Percentiles rank a stretch among this genome's conserved stretches.
These are phyloP conservation scores for Pelargonium exstipulatum DNA, from an alignment of 441 rosid genomes.

Conservation along the genomic window DNA sequence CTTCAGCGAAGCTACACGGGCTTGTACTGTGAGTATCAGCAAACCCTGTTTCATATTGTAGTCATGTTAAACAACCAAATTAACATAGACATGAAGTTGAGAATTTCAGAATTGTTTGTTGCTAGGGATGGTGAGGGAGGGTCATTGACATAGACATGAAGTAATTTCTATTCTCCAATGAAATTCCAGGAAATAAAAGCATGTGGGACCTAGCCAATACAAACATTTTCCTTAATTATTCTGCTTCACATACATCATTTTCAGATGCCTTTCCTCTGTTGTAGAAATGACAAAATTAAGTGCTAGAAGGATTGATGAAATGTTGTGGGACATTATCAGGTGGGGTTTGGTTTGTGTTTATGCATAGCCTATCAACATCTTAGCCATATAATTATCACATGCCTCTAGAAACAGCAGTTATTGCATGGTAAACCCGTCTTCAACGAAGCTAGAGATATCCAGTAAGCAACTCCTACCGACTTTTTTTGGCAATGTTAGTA, in stretches of 20 bases:
- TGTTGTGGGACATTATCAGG: no score
- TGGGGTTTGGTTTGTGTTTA: background rate
- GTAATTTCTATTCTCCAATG: no score
- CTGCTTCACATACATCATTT: no score
- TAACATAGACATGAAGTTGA: no score
- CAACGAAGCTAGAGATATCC: constrained; percentile 17
- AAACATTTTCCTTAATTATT: no score
- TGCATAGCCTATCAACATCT: background rate
- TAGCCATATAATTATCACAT: constrained; percentile 17
- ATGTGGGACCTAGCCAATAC: no score
- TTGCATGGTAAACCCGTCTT: constrained; percentile 12
- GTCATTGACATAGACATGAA: background rate
- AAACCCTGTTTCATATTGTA: constrained; percentile 62
- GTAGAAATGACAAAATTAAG: background rate
- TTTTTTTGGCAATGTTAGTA: background rate
- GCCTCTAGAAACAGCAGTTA: constrained; percentile 8
- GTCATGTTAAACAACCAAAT: background rate
- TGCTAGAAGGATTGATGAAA: constrained; percentile 6
- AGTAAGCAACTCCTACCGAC: background rate
- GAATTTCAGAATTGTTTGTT: no score
- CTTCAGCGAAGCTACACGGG: constrained; percentile 41
- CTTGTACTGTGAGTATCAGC: constrained; percentile 59
- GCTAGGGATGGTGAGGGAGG: no score
- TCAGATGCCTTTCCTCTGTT: no score
- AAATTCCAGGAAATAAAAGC: no score